Conservation (phyloP, 2,329 filamentous ascomycete genomes). For the Paradendryphiella salina region DNA sequence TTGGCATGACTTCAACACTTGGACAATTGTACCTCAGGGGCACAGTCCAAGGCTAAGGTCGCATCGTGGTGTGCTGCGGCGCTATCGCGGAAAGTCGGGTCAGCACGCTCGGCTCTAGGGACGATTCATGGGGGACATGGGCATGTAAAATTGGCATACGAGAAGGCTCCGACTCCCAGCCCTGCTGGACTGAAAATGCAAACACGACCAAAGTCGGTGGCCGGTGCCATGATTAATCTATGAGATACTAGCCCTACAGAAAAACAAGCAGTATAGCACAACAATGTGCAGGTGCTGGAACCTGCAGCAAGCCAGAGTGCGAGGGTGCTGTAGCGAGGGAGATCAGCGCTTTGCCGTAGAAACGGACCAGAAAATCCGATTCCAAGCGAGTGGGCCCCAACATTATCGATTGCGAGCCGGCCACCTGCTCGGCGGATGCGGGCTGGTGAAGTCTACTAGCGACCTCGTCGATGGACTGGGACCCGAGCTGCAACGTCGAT, state of each 20-base stretch:
- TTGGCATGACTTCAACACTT: neutral
- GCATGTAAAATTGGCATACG: constrained; percentile 5
- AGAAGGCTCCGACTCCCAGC: neutral
- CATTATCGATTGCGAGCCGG: constrained; percentile 29
- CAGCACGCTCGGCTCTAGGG: neutral
- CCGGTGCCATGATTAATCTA: neutral
- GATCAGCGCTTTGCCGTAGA: constrained; percentile 16
- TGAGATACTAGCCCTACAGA: neutral
- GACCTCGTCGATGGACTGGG: constrained; percentile 3
- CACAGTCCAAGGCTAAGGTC: neutral
- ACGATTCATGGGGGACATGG: constrained; percentile 3
- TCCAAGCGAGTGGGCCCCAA: constrained; percentile 14
- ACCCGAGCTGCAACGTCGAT: constrained; percentile 10
- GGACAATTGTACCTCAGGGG: constrained; percentile 5
- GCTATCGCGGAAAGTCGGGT: constrained; percentile 2
- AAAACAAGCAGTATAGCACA: neutral
- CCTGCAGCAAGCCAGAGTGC: neutral
- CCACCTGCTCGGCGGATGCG: constrained; percentile 14
- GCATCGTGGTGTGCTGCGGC: neutral
- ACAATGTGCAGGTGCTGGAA: neutral
- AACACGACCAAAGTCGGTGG: neutral
- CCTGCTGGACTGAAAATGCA: neutral
- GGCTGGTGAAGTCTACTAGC: constrained; percentile 5
- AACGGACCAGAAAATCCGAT: constrained; percentile 11
- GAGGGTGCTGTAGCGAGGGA: constrained; percentile 1